These are phyloP conservation scores for Syncephalis fuscata DNA, from an alignment of 371 early-diverging fungal species.

Conservation along the genomic window DNA sequence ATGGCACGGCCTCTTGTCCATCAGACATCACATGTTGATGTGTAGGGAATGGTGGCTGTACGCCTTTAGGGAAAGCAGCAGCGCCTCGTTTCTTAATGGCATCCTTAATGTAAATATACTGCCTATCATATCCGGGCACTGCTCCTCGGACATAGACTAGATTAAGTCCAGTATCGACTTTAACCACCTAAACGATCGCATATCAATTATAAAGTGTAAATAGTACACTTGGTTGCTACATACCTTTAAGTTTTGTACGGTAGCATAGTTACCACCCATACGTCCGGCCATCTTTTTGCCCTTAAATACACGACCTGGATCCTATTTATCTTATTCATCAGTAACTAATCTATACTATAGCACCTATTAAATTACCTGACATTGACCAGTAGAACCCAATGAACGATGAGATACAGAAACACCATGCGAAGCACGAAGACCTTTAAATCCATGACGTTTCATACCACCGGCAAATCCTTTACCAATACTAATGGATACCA, in stretches of 20 bases:
- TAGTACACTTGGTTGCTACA: not conserved
- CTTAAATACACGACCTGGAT: constrained; percentile 84
- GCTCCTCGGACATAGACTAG: constrained; percentile 80
- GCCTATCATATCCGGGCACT: constrained; percentile 79
- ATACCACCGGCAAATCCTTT: constrained; percentile 96
- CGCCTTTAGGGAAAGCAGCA: not conserved
- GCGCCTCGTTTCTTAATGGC: constrained; percentile 50
- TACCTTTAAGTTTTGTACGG: constrained; percentile 67
- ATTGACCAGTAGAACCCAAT: constrained; percentile 88
- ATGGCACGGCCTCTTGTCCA: too few species aligned
- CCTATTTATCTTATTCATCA: constrained; percentile 17
- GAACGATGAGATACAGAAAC: constrained; percentile 81
- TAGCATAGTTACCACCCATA: constrained; percentile 74
- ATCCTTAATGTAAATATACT: constrained; percentile 71
- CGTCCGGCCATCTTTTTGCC: constrained; percentile 98
- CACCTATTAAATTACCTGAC: constrained; percentile 42
- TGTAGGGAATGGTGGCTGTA: not conserved
- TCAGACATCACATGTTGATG: not conserved
- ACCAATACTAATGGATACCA: constrained; percentile 37
- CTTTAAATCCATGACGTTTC: constrained; percentile 92
- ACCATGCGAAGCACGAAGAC: constrained; percentile 90
- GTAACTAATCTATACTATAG: constrained; percentile 3
- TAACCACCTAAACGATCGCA: constrained; percentile 33
- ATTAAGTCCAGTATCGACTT: constrained; percentile 73
- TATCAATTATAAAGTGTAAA: not conserved